phyloP scores from a whole-genome alignment of 2,329 filamentous ascomycete species.

The Ilyonectria destructans region DNA sequence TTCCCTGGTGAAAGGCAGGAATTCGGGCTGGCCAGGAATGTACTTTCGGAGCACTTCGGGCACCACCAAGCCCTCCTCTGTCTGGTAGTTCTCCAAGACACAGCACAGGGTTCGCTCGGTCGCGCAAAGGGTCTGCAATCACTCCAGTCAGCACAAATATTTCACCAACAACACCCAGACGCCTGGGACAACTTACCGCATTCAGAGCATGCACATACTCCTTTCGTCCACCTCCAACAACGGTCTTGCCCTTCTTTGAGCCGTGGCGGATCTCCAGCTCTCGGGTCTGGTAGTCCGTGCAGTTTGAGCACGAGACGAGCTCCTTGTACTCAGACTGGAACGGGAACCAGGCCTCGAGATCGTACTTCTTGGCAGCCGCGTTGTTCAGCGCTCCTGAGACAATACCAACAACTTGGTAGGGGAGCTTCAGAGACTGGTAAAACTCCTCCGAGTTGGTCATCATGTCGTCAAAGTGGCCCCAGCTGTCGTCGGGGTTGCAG shows the following conservation, averaged over 20 bases:
- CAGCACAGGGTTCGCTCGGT: slow-evolving; percentile 96
- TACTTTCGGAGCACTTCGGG: slow-evolving; percentile 91
- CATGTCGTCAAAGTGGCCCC: slow-evolving; percentile 96
- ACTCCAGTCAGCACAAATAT: slow-evolving; percentile 27
- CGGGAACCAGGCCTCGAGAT: slow-evolving; percentile 96
- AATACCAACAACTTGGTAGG: slow-evolving; percentile 93
- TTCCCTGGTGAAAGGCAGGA: slow-evolving; percentile 91
- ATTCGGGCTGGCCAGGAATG: slow-evolving; percentile 90
- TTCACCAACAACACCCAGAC: not conserved
- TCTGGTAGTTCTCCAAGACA: slow-evolving; percentile 97
- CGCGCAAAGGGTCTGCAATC: slow-evolving; percentile 79
- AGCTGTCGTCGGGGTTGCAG: slow-evolving; percentile 90
- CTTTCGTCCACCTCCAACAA: slow-evolving; percentile 84
- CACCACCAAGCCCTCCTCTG: slow-evolving; percentile 85
- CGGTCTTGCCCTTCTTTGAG: slow-evolving; percentile 73
- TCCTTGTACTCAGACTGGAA: slow-evolving; percentile 99
- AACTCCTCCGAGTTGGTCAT: slow-evolving; percentile 93
- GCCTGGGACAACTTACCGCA: slow-evolving; percentile 60
- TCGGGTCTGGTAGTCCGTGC: slow-evolving; percentile 96
- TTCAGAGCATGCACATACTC: slow-evolving; percentile 96
- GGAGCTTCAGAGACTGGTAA: slow-evolving; percentile 90
- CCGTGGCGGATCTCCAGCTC: slow-evolving; percentile 95
- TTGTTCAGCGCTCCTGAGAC: slow-evolving; percentile 96
- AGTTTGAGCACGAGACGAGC: slow-evolving; percentile 97
- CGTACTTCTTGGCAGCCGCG: slow-evolving; percentile 86